Evolutionary conservation across 2,329 filamentous ascomycete species (phyloP), one percentile per base, ranked within the genome.

Genomic region (Trichoderma afroharzianum): DNA sequence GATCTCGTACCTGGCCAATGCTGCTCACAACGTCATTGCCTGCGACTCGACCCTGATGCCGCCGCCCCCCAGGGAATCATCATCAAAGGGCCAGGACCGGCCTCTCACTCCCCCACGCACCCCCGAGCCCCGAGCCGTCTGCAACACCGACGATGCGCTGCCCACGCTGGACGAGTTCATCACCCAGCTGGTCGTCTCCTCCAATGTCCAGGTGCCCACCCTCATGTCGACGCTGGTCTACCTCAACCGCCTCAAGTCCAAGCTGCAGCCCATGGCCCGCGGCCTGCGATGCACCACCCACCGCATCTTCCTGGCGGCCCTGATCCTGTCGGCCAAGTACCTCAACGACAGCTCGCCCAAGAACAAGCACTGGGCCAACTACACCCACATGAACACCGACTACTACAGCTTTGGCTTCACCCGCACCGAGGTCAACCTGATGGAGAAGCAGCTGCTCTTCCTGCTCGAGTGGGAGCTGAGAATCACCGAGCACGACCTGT

Each of bases 321-420:
- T 95, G 75, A 96, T 96, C 79, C 86, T 92, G 59, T 91, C 96
- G 1, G 95, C 96, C 77, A 99, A 99, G 90, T 98, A 98, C 82
- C 88, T 98, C 76, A 98, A 99, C 82, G 96, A 98, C 86, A 97
- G 94, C 73, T 98, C 94, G 14, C 96, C 96, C 74, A 98, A 98
- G 91, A 99, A 99, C 89, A 98, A 98, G 90, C 96, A 99, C 87
- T 99, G 96, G 96, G 95, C 96, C 75, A 92, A 91, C 78, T 99
- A 98, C 86, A 97, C 92, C 72, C 85, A 91, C 77, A 91, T 97
- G 76, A 92, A 86, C 81, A 90, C 90, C 12, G 84, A 86, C 9
- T 80, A 77, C 73, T 87, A 85, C 79, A 89, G 86, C 78, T 99
- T 98, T 79, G 93, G 94, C 77, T 98, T 99, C 87, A 95, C 91